Conservation (phyloP, 2,329 filamentous ascomycete genomes). For the Macrophomina phaseolina region DNA sequence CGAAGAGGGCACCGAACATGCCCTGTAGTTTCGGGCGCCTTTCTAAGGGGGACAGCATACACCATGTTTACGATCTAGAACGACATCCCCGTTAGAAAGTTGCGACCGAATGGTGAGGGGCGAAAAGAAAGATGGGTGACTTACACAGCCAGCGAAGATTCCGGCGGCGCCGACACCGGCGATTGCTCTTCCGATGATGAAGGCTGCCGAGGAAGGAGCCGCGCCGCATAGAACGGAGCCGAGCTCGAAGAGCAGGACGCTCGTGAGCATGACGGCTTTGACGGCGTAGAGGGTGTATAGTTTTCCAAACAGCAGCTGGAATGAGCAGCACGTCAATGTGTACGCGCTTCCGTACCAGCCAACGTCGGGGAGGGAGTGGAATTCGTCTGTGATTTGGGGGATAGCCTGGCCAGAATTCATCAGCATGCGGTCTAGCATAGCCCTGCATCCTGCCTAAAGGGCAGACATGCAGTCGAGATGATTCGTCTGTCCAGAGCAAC, state of each 20-base stretch:
- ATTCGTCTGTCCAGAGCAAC: slow-evolving; percentile 5
- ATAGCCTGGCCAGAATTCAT: slow-evolving; percentile 36
- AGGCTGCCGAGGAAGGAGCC: not conserved
- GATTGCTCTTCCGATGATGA: slow-evolving; percentile 59
- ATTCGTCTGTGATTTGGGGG: slow-evolving; percentile 38
- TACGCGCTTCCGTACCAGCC: slow-evolving; percentile 49
- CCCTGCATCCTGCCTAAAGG: not conserved
- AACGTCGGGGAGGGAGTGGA: slow-evolving; percentile 39
- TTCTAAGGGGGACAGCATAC: slow-evolving; percentile 44
- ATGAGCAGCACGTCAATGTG: slow-evolving; percentile 51
- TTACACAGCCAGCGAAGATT: slow-evolving; percentile 55
- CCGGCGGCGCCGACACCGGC: slow-evolving; percentile 58
- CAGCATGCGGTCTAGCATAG: not conserved
- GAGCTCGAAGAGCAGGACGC: slow-evolving; percentile 56
- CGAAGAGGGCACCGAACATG: slow-evolving; percentile 25
- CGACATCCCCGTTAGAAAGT: not conserved
- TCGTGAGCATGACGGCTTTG: slow-evolving; percentile 41
- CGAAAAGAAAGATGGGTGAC: slow-evolving; percentile 52
- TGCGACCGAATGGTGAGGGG: not conserved
- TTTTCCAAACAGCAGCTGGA: slow-evolving; percentile 55
- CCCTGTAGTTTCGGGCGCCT: slow-evolving; percentile 37
- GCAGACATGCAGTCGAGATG: not conserved
- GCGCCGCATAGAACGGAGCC: slow-evolving; percentile 59
- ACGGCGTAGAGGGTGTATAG: slow-evolving; percentile 50
- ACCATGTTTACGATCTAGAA: not conserved